These are phyloP conservation scores for Boletales sp. DNA, from an alignment of 768 basidiomycete species.

Conservation along the genomic window DNA sequence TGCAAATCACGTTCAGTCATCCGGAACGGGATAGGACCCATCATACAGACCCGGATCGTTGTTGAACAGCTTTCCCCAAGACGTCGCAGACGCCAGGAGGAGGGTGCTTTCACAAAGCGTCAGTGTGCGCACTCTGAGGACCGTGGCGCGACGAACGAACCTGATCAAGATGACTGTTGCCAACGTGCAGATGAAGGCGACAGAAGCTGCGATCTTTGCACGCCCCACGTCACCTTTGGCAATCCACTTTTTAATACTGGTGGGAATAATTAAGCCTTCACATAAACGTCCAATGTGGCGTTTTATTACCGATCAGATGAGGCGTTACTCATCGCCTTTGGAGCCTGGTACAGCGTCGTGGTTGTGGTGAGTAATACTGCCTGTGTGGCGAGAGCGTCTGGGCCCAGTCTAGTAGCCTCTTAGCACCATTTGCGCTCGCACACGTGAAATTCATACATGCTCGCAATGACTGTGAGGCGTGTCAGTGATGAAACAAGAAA, in stretches of 20 bases:
- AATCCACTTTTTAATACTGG: constrained; percentile 23
- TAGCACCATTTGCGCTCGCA: constrained; percentile 1
- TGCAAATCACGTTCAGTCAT: constrained; percentile 17
- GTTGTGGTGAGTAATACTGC: constrained; percentile 22
- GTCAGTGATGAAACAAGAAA: constrained; percentile 1
- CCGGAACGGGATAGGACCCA: background rate
- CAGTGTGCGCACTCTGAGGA: background rate
- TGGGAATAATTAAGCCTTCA: background rate
- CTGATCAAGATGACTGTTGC: constrained; percentile 10
- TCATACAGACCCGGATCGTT: constrained; percentile 39
- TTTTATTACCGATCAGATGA: constrained; percentile 26
- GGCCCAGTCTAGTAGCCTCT: constrained; percentile 15
- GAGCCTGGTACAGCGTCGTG: constrained; percentile 22
- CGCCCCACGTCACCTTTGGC: constrained; percentile 13
- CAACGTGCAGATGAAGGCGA: constrained; percentile 15
- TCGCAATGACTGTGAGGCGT: constrained; percentile 13
- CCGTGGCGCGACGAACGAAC: background rate
- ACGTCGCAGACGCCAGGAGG: constrained; percentile 41
- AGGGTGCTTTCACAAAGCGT: constrained; percentile 28
- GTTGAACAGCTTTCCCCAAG: constrained; percentile 61
- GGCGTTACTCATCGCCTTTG: constrained; percentile 15
- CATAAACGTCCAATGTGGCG: background rate
- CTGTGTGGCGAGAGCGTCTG: constrained; percentile 23
- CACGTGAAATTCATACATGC: constrained; percentile 16
- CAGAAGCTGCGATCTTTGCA: constrained; percentile 16